Evolutionary conservation across 1,284 basidiomycete species (phyloP).

Genomic region (Malassezia arunalokei): DNA sequence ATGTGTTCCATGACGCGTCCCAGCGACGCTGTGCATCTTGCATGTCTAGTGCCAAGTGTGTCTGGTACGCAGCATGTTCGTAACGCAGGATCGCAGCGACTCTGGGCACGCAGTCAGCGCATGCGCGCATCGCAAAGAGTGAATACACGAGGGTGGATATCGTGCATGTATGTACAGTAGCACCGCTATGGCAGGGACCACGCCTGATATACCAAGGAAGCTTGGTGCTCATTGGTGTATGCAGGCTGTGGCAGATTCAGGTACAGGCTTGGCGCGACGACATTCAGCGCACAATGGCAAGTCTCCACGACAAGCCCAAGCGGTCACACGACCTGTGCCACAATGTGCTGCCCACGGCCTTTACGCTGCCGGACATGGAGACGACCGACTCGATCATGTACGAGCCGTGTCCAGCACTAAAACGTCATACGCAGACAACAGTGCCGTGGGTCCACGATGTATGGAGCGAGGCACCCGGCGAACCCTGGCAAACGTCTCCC

Average conservation of each 20-base stretch:
- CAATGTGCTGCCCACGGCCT: not conserved
- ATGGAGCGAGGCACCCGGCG: too few species aligned
- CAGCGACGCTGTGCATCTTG: too few species aligned
- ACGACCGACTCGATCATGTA: not conserved
- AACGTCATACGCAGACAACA: too few species aligned
- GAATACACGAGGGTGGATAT: not conserved
- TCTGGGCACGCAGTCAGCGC: not conserved
- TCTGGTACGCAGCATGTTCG: too few species aligned
- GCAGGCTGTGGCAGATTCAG: not conserved
- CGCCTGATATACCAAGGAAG: conserved; percentile 1
- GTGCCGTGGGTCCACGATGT: too few species aligned
- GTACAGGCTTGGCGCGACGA: not conserved
- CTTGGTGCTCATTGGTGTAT: conserved; percentile 2
- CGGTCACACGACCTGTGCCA: not conserved
- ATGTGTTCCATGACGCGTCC: not conserved
- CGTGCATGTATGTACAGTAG: conserved; percentile 2
- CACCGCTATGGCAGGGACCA: not conserved
- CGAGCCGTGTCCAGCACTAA: not conserved
- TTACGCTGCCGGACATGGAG: not conserved
- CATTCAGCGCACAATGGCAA: not conserved
- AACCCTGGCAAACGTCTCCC: too few species aligned
- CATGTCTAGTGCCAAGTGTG: too few species aligned
- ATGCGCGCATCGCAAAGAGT: not conserved
- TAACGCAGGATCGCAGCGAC: conserved; percentile 8
- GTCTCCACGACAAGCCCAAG: not conserved